A percentile compares a stretch with the other conserved stretches of the same genome.
Evolutionary conservation across 139 green algal genomes (phyloP).

Genomic region (Chlamydomonas sp.): DNA sequence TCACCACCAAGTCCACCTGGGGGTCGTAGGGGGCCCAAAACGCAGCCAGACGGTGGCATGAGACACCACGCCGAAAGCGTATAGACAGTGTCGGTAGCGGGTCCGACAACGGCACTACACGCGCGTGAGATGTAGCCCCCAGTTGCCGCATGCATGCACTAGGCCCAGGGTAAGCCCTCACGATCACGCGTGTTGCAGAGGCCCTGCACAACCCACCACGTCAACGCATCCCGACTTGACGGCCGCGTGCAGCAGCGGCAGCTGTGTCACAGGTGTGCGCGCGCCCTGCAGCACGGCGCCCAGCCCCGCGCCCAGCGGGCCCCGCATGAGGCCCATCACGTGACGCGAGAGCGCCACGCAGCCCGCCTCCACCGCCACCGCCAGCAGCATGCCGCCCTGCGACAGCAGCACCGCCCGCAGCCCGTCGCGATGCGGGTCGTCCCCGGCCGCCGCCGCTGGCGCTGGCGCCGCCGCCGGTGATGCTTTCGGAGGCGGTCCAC

Average conservation of each 20-base stretch:
- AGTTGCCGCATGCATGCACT: too few relatives aligned
- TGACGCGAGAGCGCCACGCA: background rate
- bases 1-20: slow-evolving; percentile 14
- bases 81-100: background rate
- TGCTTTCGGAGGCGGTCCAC: background rate
- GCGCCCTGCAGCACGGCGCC: slow-evolving; percentile 1
- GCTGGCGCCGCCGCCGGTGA: background rate
- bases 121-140: background rate
- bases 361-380: slow-evolving; percentile 27
- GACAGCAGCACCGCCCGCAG: slow-evolving; percentile 12
- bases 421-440: background rate
- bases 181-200: too few relatives aligned
- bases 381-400: slow-evolving; percentile 11
- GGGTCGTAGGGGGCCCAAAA: too few relatives aligned
- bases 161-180: too few relatives aligned
- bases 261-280: background rate
- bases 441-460: background rate
- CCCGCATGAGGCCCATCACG: background rate
- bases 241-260: slow-evolving; percentile 33
- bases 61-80: too few relatives aligned
- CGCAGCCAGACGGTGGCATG: too few relatives aligned
- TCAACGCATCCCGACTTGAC: slow-evolving; percentile 10
- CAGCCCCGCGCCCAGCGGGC: background rate
- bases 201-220: slow-evolving; percentile 3
- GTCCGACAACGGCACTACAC: background rate